Percentiles rank a stretch among this genome's conserved stretches.
phyloP scores from a whole-genome alignment of 176 grass and related monocot genomes.

The Eragrostis curvula region DNA sequence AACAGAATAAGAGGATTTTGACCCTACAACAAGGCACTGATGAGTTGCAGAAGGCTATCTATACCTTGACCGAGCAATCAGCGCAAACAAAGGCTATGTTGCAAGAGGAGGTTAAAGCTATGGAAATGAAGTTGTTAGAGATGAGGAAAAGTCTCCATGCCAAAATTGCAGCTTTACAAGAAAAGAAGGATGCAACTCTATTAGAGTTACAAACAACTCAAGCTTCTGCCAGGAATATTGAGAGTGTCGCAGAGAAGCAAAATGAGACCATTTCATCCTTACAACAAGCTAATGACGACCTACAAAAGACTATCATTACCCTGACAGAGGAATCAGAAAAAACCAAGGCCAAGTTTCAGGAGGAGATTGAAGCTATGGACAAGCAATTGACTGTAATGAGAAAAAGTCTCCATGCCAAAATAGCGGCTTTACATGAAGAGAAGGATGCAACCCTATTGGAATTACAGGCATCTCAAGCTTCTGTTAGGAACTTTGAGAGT shows the following conservation, averaged over 20 bases:
- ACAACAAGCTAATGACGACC: slow-evolving; percentile 38
- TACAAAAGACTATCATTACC: slow-evolving; percentile 32
- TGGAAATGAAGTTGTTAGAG: neutral
- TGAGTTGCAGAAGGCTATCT: slow-evolving; percentile 37
- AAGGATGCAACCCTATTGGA: too few relatives aligned
- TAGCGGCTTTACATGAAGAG: too few relatives aligned
- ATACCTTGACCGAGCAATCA: slow-evolving; percentile 31
- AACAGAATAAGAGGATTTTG: slow-evolving; percentile 30
- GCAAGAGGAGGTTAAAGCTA: neutral
- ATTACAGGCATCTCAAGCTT: slow-evolving; percentile 40
- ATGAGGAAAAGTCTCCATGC: slow-evolving; percentile 24
- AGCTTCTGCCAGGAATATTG: slow-evolving; percentile 40
- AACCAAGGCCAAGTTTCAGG: slow-evolving; percentile 38
- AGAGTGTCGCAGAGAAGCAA: slow-evolving; percentile 50
- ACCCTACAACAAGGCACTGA: slow-evolving; percentile 38
- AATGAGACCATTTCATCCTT: slow-evolving; percentile 25
- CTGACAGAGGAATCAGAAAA: slow-evolving; percentile 38
- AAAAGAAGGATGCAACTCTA: slow-evolving; percentile 26
- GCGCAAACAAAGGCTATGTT: slow-evolving; percentile 38
- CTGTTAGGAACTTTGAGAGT: slow-evolving; percentile 35
- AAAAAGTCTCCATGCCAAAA: too few relatives aligned
- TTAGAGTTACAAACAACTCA: slow-evolving; percentile 38
- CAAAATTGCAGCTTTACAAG: slow-evolving; percentile 31
- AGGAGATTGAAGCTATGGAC: slow-evolving; percentile 32
- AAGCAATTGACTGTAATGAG: neutral